phyloP scores from a whole-genome alignment of 2,329 filamentous ascomycete genomes.

The Neonectria magnoliae region DNA sequence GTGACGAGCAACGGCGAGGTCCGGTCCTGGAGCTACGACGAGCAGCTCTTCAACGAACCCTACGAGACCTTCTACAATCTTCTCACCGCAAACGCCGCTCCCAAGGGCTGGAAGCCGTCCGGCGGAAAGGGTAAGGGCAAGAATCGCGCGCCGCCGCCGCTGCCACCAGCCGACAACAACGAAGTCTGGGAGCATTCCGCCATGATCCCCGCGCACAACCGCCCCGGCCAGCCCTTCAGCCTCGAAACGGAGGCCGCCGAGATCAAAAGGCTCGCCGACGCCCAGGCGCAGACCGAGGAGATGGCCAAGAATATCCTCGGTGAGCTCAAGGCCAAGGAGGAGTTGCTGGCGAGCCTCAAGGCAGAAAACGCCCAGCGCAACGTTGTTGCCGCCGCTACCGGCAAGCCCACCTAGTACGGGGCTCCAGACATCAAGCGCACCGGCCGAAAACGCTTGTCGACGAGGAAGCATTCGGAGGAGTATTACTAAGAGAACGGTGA shows the following conservation, averaged over 20 bases:
- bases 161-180: conserved; percentile 53
- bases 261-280: conserved; percentile 69
- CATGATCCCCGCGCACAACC: conserved; percentile 75
- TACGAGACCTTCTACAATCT: conserved; percentile 91
- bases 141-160: conserved; percentile 52
- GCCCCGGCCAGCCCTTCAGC: conserved; percentile 77
- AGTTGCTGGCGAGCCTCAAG: conserved; percentile 68
- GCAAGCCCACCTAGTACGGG: conserved; percentile 44
- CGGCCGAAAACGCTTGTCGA: conserved; percentile 10
- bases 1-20: conserved; percentile 70
- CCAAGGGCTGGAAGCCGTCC: conserved; percentile 54
- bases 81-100: conserved; percentile 77
- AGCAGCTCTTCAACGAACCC: conserved; percentile 97
- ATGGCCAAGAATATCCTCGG: conserved; percentile 68
- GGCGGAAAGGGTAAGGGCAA: conserved; percentile 66
- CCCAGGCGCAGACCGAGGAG: conserved; percentile 70
- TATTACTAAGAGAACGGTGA: neutral
- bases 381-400: conserved; percentile 57
- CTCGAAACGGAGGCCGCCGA: conserved; percentile 74
- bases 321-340: conserved; percentile 72
- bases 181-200: conserved; percentile 74
- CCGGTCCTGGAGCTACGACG: conserved; percentile 85
- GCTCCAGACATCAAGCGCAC: conserved; percentile 10
- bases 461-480: neutral
- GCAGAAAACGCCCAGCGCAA: conserved; percentile 67